Evolutionary conservation across 495 filamentous ascomycete genomes (phyloP).

Genomic region (Lophiostoma macrostomum): DNA sequence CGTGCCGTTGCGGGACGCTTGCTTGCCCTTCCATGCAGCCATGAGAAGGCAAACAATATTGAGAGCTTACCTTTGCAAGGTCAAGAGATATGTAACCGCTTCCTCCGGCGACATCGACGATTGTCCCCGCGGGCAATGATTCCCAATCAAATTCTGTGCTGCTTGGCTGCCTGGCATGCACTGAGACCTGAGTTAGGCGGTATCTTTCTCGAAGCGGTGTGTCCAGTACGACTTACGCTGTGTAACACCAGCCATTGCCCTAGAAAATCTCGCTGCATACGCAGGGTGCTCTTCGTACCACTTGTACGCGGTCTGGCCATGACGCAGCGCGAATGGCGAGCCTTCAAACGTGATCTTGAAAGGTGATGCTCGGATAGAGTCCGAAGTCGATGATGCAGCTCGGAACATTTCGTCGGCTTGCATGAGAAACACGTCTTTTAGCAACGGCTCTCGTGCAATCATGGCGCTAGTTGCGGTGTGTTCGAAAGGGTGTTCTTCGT

Average conservation of each 20-base stretch:
- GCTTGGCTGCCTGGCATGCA: too few species aligned
- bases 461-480: too few species aligned
- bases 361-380: slow-evolving; percentile 11
- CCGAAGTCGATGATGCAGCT: slow-evolving; percentile 6
- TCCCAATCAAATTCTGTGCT: too few species aligned
- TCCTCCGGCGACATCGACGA: not conserved
- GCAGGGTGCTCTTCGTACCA: slow-evolving; percentile 36
- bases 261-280: slow-evolving; percentile 18
- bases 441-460: not conserved
- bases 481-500: too few species aligned
- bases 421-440: not conserved
- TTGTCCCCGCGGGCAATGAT: not conserved
- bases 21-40: too few species aligned
- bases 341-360: slow-evolving; percentile 8
- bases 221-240: too few species aligned
- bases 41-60: not conserved
- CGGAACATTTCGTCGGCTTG: slow-evolving; percentile 2
- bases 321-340: slow-evolving; percentile 32
- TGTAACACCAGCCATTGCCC: slow-evolving; percentile 33
- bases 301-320: slow-evolving; percentile 31
- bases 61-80: not conserved
- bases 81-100: not conserved
- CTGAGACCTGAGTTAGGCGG: slow-evolving; percentile 11
- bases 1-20: not conserved
- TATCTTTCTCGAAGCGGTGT: slow-evolving; percentile 10